These are phyloP conservation scores for Tuber brumale DNA, from an alignment of 495 filamentous ascomycete genomes.

Conservation along the genomic window DNA sequence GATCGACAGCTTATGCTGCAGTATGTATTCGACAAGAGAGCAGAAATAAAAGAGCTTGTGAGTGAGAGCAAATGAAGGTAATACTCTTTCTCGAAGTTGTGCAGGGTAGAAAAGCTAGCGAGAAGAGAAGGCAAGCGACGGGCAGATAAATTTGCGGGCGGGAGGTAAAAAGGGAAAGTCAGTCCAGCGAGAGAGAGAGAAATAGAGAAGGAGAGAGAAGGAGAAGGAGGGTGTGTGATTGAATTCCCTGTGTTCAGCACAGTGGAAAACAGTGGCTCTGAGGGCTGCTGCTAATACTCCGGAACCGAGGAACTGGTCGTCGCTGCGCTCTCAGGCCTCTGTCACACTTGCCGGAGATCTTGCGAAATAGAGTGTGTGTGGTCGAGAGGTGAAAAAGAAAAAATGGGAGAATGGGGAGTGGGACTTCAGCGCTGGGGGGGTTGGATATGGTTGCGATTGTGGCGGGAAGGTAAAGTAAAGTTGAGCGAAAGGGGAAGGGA, in stretches of 20 bases:
- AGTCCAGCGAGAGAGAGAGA: neutral
- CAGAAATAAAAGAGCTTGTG: neutral
- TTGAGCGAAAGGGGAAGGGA: conserved; percentile 19
- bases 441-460: conserved; percentile 1
- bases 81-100: neutral
- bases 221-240: neutral
- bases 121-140: neutral
- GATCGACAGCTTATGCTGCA: neutral
- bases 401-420: neutral
- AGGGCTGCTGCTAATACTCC: conserved; percentile 23
- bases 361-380: conserved; percentile 33
- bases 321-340: conserved; percentile 27
- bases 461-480: conserved; percentile 9
- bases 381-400: conserved; percentile 4
- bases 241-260: conserved; percentile 2
- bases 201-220: neutral
- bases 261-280: neutral
- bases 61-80: neutral
- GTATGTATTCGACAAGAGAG: neutral
- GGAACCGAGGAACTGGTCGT: conserved; percentile 36
- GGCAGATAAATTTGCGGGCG: neutral
- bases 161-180: neutral
- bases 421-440: neutral
- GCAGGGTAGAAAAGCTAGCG: neutral
- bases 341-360: conserved; percentile 38